A percentile compares a stretch with the other conserved stretches of the same genome.
phyloP scores from a whole-genome alignment of 2,329 filamentous ascomycete species.

The Fusarium robinianum region DNA sequence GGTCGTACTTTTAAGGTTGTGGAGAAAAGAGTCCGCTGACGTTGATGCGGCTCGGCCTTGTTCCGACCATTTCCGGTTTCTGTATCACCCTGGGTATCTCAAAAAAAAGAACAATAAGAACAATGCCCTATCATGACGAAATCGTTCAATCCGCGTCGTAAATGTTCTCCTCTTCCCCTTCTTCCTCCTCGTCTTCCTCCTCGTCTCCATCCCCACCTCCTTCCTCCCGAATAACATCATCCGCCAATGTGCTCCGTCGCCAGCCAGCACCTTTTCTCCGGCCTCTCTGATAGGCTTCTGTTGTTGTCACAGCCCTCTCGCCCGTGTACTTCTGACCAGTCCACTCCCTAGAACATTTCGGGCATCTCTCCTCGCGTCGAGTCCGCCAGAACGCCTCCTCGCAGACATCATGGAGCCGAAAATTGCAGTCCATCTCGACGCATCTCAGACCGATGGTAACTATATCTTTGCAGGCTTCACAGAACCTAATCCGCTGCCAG shows the following conservation, averaged over 20 bases:
- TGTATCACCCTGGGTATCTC: constrained; percentile 32
- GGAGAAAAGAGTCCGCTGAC: too few relatives aligned
- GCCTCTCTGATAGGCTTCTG: constrained; percentile 54
- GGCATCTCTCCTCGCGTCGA: constrained; percentile 65
- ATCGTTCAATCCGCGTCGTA: constrained; percentile 20
- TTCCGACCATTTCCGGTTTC: constrained; percentile 3
- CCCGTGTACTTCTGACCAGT: constrained; percentile 56
- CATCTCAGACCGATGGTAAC: constrained; percentile 85
- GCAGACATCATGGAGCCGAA: constrained; percentile 79
- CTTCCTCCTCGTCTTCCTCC: constrained; percentile 30
- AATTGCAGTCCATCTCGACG: constrained; percentile 65
- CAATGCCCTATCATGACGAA: background rate
- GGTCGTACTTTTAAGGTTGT: too few relatives aligned
- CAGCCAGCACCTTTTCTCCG: constrained; percentile 42
- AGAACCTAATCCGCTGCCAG: constrained; percentile 80
- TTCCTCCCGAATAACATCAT: constrained; percentile 41
- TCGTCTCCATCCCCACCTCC: constrained; percentile 34
- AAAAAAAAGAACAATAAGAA: constrained; percentile 12
- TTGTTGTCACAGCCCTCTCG: constrained; percentile 60
- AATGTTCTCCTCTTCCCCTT: constrained; percentile 17
- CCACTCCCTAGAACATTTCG: constrained; percentile 61
- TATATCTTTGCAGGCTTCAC: constrained; percentile 86
- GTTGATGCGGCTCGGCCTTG: too few relatives aligned
- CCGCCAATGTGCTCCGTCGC: constrained; percentile 42
- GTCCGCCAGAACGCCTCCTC: constrained; percentile 73